A percentile compares a stretch with the other conserved stretches of the same genome.
phyloP scores from a whole-genome alignment of 2,329 filamentous ascomycete species.

The Diaporthe velutina region DNA sequence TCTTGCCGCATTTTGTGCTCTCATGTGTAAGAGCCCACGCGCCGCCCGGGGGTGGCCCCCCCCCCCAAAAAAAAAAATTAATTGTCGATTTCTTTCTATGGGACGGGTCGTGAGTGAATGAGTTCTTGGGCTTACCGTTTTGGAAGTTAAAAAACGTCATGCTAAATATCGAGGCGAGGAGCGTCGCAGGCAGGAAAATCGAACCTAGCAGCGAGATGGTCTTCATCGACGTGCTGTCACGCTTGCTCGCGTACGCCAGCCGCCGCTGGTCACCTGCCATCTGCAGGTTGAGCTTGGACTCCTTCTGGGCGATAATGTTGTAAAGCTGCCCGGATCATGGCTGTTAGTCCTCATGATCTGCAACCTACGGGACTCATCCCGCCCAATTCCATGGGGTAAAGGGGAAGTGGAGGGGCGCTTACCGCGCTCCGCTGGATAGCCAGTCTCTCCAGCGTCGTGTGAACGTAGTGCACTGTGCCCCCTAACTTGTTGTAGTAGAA shows the following conservation, averaged over 20 bases:
- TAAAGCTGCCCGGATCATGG: slow-evolving; percentile 61
- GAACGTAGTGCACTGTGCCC: slow-evolving; percentile 73
- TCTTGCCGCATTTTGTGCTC: no score
- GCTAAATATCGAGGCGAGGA: slow-evolving; percentile 73
- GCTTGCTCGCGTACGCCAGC: slow-evolving; percentile 70
- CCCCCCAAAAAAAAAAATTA: no score
- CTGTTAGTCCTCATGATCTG: slow-evolving; percentile 23
- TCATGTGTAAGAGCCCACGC: no score
- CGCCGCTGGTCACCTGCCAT: slow-evolving; percentile 72
- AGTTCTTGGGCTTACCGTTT: slow-evolving; percentile 50
- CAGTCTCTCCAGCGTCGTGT: slow-evolving; percentile 71
- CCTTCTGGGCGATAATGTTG: slow-evolving; percentile 75
- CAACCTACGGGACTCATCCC: not conserved
- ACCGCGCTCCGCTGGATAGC: slow-evolving; percentile 73
- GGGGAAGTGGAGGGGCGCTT: slow-evolving; percentile 45
- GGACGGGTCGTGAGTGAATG: not conserved
- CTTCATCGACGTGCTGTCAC: slow-evolving; percentile 75
- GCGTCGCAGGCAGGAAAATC: slow-evolving; percentile 73
- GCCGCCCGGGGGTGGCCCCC: not conserved
- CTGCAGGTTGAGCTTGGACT: slow-evolving; percentile 73
- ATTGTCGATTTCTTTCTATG: slow-evolving; percentile 29
- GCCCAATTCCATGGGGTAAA: slow-evolving; percentile 28
- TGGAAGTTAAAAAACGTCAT: slow-evolving; percentile 78
- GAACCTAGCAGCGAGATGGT: slow-evolving; percentile 73
- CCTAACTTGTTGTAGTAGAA: slow-evolving; percentile 73